These are phyloP conservation scores for Monosporozyma aerobia DNA, from an alignment of 805 yeast genomes.

Conservation along the genomic window DNA sequence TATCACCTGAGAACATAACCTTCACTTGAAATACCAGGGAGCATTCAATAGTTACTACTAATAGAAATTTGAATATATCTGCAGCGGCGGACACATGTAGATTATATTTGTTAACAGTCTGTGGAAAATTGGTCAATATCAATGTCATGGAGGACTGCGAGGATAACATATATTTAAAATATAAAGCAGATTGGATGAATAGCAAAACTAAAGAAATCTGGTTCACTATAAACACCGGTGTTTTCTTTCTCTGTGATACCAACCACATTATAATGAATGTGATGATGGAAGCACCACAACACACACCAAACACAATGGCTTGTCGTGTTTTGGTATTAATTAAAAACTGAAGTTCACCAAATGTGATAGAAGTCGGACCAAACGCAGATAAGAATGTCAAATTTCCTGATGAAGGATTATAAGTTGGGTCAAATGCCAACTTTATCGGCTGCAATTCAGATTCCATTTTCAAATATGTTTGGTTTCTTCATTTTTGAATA, in stretches of 20 bases:
- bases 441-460: constrained; percentile 7
- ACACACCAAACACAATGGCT: constrained; percentile 44
- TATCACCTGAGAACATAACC: constrained; percentile 57
- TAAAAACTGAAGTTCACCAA: constrained; percentile 35
- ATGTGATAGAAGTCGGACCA: constrained; percentile 33
- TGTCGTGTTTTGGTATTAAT: constrained; percentile 29
- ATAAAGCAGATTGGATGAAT: constrained; percentile 52
- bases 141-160: constrained; percentile 42
- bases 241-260: constrained; percentile 42
- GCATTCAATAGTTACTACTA: constrained; percentile 51
- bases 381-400: constrained; percentile 36
- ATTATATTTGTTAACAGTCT: constrained; percentile 30
- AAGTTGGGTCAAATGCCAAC: constrained; percentile 16
- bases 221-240: constrained; percentile 71
- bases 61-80: constrained; percentile 48
- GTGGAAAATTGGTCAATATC: constrained; percentile 39
- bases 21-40: constrained; percentile 66
- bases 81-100: constrained; percentile 50
- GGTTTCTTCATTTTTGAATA: background rate
- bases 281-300: constrained; percentile 46
- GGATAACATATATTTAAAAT: constrained; percentile 44
- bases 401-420: constrained; percentile 18
- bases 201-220: constrained; percentile 47
- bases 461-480: background rate
- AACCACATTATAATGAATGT: constrained; percentile 41